These are phyloP conservation scores for Candida tibetensis DNA, from an alignment of 805 yeast genomes.

Conservation along the genomic window DNA sequence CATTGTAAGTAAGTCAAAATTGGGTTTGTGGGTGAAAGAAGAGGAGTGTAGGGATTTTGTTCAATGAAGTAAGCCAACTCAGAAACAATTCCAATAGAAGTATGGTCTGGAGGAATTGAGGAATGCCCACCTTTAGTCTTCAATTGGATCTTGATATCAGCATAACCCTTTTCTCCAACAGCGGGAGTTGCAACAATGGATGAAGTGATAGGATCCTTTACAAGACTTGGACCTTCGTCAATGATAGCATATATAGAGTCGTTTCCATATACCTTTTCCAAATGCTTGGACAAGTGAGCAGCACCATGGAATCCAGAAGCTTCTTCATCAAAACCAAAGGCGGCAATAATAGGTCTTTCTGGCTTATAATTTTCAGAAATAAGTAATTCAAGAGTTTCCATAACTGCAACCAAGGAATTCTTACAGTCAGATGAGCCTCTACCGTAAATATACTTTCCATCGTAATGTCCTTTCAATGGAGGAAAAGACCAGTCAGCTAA, in stretches of 20 bases:
- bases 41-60: slow-evolving; percentile 48
- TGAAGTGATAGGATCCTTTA: slow-evolving; percentile 37
- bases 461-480: slow-evolving; percentile 60
- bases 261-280: slow-evolving; percentile 56
- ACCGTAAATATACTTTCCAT: slow-evolving; percentile 67
- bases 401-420: slow-evolving; percentile 58
- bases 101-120: slow-evolving; percentile 77
- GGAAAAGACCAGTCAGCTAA: slow-evolving; percentile 59
- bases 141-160: slow-evolving; percentile 45
- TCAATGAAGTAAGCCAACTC: slow-evolving; percentile 59
- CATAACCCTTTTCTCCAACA: slow-evolving; percentile 47
- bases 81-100: slow-evolving; percentile 71
- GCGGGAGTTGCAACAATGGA: slow-evolving; percentile 54
- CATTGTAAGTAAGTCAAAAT: slow-evolving; percentile 57
- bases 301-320: slow-evolving; percentile 67
- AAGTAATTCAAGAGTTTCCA: slow-evolving; percentile 60
- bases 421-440: slow-evolving; percentile 80
- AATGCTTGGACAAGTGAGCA: slow-evolving; percentile 39
- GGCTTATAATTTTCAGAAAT: slow-evolving; percentile 51
- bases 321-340: slow-evolving; percentile 83
- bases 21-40: slow-evolving; percentile 57
- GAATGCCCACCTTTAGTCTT: slow-evolving; percentile 77
- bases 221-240: slow-evolving; percentile 61
- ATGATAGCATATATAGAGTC: slow-evolving; percentile 59
- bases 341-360: slow-evolving; percentile 58